Evolutionary conservation across 108 stramenopile genomes (phyloP).

Genomic region (Conticribra guillardii): DNA sequence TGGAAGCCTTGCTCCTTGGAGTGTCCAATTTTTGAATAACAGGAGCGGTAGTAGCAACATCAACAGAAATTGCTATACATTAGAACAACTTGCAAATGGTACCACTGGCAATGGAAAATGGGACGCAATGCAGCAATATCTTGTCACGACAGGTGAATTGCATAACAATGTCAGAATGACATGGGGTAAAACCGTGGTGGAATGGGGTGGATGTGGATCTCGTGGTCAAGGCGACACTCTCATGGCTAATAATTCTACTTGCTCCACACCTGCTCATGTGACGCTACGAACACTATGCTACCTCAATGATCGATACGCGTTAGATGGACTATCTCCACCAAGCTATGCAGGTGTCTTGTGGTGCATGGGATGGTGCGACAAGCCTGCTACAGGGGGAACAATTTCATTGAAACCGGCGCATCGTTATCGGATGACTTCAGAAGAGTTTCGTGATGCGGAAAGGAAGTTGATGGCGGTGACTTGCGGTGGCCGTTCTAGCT

Average conservation of each 20-base stretch:
- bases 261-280: conserved; percentile 7
- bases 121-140: conserved; percentile 77
- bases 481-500: background rate
- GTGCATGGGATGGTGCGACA: conserved; percentile 80
- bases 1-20: conserved; percentile 53
- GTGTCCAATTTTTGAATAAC: conserved; percentile 23
- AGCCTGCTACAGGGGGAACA: conserved; percentile 45
- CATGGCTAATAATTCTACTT: background rate
- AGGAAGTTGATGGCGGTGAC: conserved; percentile 1
- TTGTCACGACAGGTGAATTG: conserved; percentile 70
- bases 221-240: too few species aligned
- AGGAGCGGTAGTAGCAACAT: background rate
- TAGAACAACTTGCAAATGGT: conserved; percentile 19
- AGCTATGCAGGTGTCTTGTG: conserved; percentile 75
- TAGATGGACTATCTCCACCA: conserved; percentile 80
- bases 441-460: conserved; percentile 49
- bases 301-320: conserved; percentile 76
- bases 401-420: conserved; percentile 49
- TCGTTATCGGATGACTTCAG: conserved; percentile 41
- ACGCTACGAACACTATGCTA: conserved; percentile 46
- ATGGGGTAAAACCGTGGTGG: conserved; percentile 76
- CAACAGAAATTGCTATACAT: conserved; percentile 3
- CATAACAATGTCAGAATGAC: conserved; percentile 89
- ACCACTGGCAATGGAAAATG: conserved; percentile 53
- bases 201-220: conserved; percentile 47